Percentiles rank a stretch among this genome's conserved stretches.
Evolutionary conservation across 331 rosid species (phyloP).

Genomic region (Quercus phellos): DNA sequence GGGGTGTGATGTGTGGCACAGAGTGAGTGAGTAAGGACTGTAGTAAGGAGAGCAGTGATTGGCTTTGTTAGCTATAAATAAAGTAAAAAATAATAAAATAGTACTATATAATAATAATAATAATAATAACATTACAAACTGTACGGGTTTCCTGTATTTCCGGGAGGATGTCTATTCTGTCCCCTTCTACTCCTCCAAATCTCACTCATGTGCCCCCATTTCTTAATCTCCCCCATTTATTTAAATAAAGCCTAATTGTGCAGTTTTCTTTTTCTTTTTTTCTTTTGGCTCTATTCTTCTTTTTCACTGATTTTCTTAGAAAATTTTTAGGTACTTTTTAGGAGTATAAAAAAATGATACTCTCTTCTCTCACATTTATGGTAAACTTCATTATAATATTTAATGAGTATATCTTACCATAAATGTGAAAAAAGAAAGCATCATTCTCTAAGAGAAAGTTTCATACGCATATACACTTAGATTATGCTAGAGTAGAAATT

Average conservation of each 20-base stretch:
- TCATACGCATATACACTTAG: too few species aligned
- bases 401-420: fast-evolving
- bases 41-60: neutral
- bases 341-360: fast-evolving
- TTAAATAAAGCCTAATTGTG: neutral
- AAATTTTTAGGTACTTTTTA: too few species aligned
- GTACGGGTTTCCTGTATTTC: conserved; percentile 88
- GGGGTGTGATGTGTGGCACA: conserved; percentile 86
- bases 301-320: too few species aligned
- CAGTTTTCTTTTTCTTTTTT: too few species aligned
- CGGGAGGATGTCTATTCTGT: conserved; percentile 98
- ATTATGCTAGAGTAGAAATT: too few species aligned
- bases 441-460: fast-evolving
- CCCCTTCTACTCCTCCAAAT: conserved; percentile 83
- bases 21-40: conserved; percentile 14
- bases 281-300: too few species aligned
- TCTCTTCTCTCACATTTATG: fast-evolving
- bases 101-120: too few species aligned
- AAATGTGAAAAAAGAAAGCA: fast-evolving
- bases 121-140: neutral
- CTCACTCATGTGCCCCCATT: conserved; percentile 58
- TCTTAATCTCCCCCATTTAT: neutral
- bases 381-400: fast-evolving
- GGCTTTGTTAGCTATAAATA: conserved; percentile 26
- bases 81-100: too few species aligned